A percentile compares a stretch with the other conserved stretches of the same genome.
These are phyloP conservation scores for Boletus sp. DNA, from an alignment of 768 basidiomycete genomes.

Conservation along the genomic window DNA sequence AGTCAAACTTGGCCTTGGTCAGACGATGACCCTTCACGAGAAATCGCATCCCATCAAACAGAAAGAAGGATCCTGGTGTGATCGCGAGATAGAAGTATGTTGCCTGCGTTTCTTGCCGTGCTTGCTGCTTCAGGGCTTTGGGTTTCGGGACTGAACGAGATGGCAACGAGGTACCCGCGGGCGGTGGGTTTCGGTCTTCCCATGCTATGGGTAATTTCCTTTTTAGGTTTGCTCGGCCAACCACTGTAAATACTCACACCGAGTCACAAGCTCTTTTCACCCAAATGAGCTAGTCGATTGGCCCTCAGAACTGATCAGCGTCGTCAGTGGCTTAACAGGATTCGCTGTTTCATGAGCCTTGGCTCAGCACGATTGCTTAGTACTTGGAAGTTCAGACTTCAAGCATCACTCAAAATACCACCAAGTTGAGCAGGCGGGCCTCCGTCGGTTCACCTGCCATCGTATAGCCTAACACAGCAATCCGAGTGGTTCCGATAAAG, in stretches of 20 bases:
- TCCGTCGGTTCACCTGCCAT: constrained; percentile 1
- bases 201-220: constrained; percentile 3
- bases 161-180: no score
- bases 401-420: not conserved
- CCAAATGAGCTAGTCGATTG: not conserved
- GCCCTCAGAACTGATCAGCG: not conserved
- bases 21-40: not conserved
- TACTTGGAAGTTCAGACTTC: not conserved
- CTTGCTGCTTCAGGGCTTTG: not conserved
- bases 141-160: not conserved
- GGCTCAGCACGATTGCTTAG: not conserved
- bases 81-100: not conserved
- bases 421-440: not conserved
- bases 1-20: not conserved
- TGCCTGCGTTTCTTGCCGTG: not conserved
- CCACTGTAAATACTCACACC: not conserved
- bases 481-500: constrained; percentile 19
- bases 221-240: constrained; percentile 7
- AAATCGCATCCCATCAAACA: not conserved
- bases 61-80: not conserved
- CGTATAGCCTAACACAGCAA: constrained; percentile 19
- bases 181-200: not conserved
- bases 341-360: not conserved
- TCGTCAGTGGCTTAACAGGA: not conserved
- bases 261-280: not conserved